These are phyloP conservation scores for Stachybotrys elegans DNA, from an alignment of 2,329 filamentous ascomycete species.

Conservation along the genomic window DNA sequence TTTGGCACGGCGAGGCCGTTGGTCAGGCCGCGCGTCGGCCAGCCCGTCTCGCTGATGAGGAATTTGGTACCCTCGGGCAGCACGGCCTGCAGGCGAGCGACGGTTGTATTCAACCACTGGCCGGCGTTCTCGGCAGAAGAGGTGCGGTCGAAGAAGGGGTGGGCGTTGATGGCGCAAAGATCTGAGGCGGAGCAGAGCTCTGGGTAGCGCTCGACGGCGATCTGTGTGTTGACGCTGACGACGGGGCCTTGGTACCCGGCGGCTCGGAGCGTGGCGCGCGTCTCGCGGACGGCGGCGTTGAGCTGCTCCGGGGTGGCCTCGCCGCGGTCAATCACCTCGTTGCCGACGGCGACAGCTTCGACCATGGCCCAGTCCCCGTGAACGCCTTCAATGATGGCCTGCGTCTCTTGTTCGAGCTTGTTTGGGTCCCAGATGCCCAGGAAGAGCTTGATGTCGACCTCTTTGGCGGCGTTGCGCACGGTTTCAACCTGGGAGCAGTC, in stretches of 20 bases:
- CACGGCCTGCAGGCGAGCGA: slow-evolving; percentile 35
- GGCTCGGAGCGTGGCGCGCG: slow-evolving; percentile 50
- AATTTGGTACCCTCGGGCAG: slow-evolving; percentile 50
- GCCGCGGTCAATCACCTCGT: slow-evolving; percentile 70
- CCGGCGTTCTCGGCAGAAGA: slow-evolving; percentile 59
- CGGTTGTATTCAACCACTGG: slow-evolving; percentile 57
- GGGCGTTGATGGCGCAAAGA: slow-evolving; percentile 75
- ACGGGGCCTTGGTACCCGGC: slow-evolving; percentile 69
- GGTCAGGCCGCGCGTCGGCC: slow-evolving; percentile 64
- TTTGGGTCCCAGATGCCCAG: slow-evolving; percentile 66
- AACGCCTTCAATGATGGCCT: slow-evolving; percentile 55
- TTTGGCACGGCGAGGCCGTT: slow-evolving; percentile 69
- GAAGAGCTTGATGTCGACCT: slow-evolving; percentile 66
- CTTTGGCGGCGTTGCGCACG: slow-evolving; percentile 57
- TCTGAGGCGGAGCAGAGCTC: slow-evolving; percentile 69
- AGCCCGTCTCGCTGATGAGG: slow-evolving; percentile 78
- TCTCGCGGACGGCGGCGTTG: slow-evolving; percentile 50
- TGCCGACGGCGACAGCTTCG: slow-evolving; percentile 71
- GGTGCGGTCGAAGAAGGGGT: slow-evolving; percentile 75
- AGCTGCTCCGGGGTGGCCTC: slow-evolving; percentile 48
- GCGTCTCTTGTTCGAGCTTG: slow-evolving; percentile 50
- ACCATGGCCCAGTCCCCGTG: slow-evolving; percentile 62
- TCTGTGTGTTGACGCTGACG: slow-evolving; percentile 76
- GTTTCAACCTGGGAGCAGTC: slow-evolving; percentile 70
- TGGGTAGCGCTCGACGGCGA: slow-evolving; percentile 60